Evolutionary conservation across 306 rosid genomes (phyloP), one percentile per base, ranked within the genome.

Genomic region (Hippophae rhamnoides): DNA sequence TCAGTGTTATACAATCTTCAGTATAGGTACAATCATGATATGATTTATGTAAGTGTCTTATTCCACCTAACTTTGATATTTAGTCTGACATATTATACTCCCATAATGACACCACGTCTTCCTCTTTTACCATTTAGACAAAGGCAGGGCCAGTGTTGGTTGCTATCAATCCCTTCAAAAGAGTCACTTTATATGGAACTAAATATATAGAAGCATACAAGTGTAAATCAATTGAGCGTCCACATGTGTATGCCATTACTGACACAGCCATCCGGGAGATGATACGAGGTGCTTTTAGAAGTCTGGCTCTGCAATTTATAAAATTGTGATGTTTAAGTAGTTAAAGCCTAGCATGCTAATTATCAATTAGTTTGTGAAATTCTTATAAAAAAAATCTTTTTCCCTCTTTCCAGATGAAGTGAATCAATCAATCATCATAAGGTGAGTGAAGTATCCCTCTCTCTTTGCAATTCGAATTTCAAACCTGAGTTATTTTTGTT

Each of bases 111-210:
- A 76, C 67, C 60, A 18, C 54, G 66, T 58, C 47, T 23, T 64
- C 57, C 59, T 63, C 72, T 44, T 74, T 26, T 77, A 59, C 61
- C 56, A 69, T 70, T 69, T 78, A 92, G 99, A 92, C 99, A 6
- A 92, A 86, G 78, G 99, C 99, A 41, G 99, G 99, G 42, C 99
- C 99, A 50, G 88, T 92, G 66, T 84, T 92, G 84, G 95, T 92
- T 65, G 99, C 99, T 3, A 66, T 88, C 67, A 92, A 92, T 81
- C 97, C 99, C 61, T 92, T 92, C 67, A 92, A 86, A 81, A 92
- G 79, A 80, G 96, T 92, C 70, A 78, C 84, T 72, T 74, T 92
- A 57, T 92, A 92, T 58, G 94, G 96, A 54, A 80, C 70, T 68
- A 79, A 82, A 57, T 92, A 83, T 72, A 86, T 92, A 61, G 94